Percentiles rank a stretch among this genome's conserved stretches.
Evolutionary conservation across 805 yeast species (phyloP).

Genomic region (Yamadazyma endophytica): DNA sequence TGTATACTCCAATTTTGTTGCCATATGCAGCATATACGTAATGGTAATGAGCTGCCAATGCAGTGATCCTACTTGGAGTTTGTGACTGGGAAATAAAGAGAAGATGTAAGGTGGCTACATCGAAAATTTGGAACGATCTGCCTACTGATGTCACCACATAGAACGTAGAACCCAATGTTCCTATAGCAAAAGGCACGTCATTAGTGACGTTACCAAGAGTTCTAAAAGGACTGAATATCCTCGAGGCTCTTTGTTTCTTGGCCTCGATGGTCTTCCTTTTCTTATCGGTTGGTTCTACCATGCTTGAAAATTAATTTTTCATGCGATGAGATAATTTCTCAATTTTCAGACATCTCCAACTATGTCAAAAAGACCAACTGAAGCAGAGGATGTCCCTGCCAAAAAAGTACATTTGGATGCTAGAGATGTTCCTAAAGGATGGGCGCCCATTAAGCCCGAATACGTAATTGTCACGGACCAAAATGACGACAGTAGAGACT

Average conservation of each 20-base stretch:
- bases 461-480: slow-evolving; percentile 50
- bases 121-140: slow-evolving; percentile 85
- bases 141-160: slow-evolving; percentile 91
- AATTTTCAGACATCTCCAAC: too few species aligned
- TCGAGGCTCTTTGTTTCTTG: slow-evolving; percentile 18
- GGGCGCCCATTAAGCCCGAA: slow-evolving; percentile 72
- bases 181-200: slow-evolving; percentile 78
- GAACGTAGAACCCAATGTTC: slow-evolving; percentile 83
- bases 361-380: slow-evolving; percentile 7
- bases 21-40: slow-evolving; percentile 77
- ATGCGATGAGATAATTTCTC: too few species aligned
- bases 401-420: slow-evolving; percentile 8
- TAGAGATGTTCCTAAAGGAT: slow-evolving; percentile 51
- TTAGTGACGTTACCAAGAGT: slow-evolving; percentile 87
- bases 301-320: slow-evolving; percentile 4
- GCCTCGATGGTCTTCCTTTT: slow-evolving; percentile 20
- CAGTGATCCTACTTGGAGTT: slow-evolving; percentile 65
- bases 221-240: slow-evolving; percentile 80
- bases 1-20: slow-evolving; percentile 68
- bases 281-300: slow-evolving; percentile 28
- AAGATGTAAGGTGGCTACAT: slow-evolving; percentile 79
- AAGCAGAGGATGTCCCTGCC: slow-evolving; percentile 4
- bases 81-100: slow-evolving; percentile 82
- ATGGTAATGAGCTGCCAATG: slow-evolving; percentile 77
- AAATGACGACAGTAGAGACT: slow-evolving; percentile 23